Conservation (phyloP, 2,329 filamentous ascomycete species). For the Trichoderma sp. region DNA sequence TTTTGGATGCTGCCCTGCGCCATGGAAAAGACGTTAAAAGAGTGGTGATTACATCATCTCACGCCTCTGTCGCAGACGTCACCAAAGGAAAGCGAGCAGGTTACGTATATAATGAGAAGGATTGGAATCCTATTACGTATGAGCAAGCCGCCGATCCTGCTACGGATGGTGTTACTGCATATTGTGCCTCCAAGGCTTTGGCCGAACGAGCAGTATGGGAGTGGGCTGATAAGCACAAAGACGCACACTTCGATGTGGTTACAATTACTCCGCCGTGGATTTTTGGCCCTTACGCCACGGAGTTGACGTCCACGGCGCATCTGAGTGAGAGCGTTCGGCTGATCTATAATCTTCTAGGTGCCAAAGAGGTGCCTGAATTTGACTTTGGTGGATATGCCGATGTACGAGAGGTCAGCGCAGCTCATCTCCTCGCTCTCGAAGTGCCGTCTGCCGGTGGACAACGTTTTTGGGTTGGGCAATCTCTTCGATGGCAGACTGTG, state of each 20-base stretch:
- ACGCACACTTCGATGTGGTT: constrained; percentile 27
- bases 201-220: constrained; percentile 69
- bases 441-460: background rate
- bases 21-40: constrained; percentile 1
- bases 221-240: constrained; percentile 27
- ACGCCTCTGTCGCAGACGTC: constrained; percentile 1
- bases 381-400: constrained; percentile 10
- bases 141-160: constrained; percentile 5
- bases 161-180: constrained; percentile 27
- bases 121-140: background rate
- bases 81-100: background rate
- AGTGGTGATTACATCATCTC: background rate
- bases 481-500: background rate
- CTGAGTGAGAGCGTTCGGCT: background rate
- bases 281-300: background rate
- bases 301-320: background rate
- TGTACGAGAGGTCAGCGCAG: background rate
- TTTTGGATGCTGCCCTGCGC: background rate
- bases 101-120: constrained; percentile 2
- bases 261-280: constrained; percentile 13
- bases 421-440: constrained; percentile 1
- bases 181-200: constrained; percentile 48
- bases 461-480: constrained; percentile 5
- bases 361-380: background rate
- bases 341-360: background rate